A percentile compares a stretch with the other conserved stretches of the same genome.
Evolutionary conservation across 1,284 basidiomycete species (phyloP).

Genomic region (Caloboletus firmus): DNA sequence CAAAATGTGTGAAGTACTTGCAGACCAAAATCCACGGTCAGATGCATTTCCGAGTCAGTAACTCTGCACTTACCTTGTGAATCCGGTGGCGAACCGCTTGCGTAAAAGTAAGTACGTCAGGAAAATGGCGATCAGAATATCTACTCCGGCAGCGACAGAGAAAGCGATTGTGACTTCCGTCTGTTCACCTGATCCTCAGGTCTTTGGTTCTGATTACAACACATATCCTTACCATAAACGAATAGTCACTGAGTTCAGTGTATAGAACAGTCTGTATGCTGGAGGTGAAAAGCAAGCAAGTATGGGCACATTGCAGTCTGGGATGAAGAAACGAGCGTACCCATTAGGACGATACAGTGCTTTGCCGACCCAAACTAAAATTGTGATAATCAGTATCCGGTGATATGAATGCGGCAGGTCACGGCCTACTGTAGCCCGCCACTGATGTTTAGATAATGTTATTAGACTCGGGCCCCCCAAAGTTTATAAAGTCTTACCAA

Average conservation of each 20-base stretch:
- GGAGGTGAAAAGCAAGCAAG: background rate
- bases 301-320: background rate
- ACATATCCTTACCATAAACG: background rate
- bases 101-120: background rate
- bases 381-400: too few relatives aligned
- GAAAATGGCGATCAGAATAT: slow-evolving; percentile 6
- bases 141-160: background rate
- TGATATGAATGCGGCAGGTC: background rate
- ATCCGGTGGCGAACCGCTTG: background rate
- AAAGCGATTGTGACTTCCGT: background rate
- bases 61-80: background rate
- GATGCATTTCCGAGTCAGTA: background rate
- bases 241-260: background rate
- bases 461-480: too few relatives aligned
- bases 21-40: background rate
- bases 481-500: too few relatives aligned
- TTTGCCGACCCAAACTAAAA: too few relatives aligned
- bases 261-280: background rate
- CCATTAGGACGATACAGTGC: background rate
- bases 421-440: too few relatives aligned
- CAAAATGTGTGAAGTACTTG: slow-evolving; percentile 10
- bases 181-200: background rate
- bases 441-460: too few relatives aligned
- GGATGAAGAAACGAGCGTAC: background rate
- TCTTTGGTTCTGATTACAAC: background rate